Evolutionary conservation across 2,329 filamentous ascomycete species (phyloP), one percentile per base, ranked within the genome.

Genomic region (Chaetomium strumarium): DNA sequence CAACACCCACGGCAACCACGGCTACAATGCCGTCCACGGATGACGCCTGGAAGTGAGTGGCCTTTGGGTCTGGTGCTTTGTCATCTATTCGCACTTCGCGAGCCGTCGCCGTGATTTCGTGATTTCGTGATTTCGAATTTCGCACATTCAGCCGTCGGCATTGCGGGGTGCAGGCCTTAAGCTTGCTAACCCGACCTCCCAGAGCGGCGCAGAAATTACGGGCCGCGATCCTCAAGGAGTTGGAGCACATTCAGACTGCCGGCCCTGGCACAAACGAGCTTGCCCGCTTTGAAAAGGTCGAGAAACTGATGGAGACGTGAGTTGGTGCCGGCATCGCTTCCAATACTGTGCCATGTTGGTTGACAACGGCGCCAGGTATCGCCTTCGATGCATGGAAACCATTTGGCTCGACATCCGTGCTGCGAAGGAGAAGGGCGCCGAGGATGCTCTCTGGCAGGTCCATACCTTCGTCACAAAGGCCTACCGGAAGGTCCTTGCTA

Each of bases 381-480:
- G 89, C 60, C 72, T 83, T 46, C 78, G 80, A 54, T 91, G 85
- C 66, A 83, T 91, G 65, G 77, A 79, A 58, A 80, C 83, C 52
- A 83, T 92, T 55, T 87, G 90, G 65, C 72, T 79, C 65, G 84
- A 95, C 68, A 83, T 88, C 64, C 74, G 81, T 58, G 82, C 79
- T 70, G 83, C 85, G 46, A 76, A 74, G 55, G 72, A 75, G 57
- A 77, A 83, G 57, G 77, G 82, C 52, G 78, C 86, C 48, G 90
- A 96, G 67, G 70, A 74, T 53, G 78, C 76, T 55, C 78, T 97
- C 43, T 97, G 92, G 92, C 76, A 82, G 55, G 79, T 82, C 49
- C 92, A 97, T 69, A 78, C 80, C 56, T 79, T 81, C 61, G 83
- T 95, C 67, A 95, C 93, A 66, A 78, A 76, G 61, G 83, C 85